Percentiles rank a stretch among this genome's conserved stretches.
These are phyloP conservation scores for Halocafeteria seosinensis DNA, from an alignment of 108 stramenopile genomes.

Conservation along the genomic window DNA sequence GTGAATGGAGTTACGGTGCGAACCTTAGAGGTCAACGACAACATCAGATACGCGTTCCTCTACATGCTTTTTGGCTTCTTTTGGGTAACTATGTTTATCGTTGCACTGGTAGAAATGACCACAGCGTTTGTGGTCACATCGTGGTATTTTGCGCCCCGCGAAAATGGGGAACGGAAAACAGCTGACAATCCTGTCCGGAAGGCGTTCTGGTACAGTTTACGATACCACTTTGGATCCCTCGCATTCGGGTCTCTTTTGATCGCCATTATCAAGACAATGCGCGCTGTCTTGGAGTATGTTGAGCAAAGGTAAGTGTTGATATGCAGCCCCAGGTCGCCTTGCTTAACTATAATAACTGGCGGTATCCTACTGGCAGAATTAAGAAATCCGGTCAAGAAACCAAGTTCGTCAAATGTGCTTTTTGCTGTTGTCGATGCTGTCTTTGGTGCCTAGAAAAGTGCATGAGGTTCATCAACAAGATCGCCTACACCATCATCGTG, in stretches of 20 bases:
- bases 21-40: conserved; percentile 4
- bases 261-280: conserved; percentile 18
- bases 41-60: conserved; percentile 2
- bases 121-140: neutral
- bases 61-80: conserved; percentile 15
- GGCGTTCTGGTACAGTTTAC: neutral
- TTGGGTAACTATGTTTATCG: conserved; percentile 19
- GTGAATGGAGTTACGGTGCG: conserved; percentile 11
- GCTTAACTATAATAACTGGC: too few species aligned
- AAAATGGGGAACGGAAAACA: neutral
- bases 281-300: conserved; percentile 18
- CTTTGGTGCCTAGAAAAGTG: conserved; percentile 26
- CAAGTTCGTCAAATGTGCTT: neutral
- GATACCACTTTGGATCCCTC: conserved; percentile 25
- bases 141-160: conserved; percentile 29
- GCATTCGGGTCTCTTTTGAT: conserved; percentile 26
- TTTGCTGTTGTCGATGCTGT: conserved; percentile 17
- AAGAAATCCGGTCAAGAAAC: conserved; percentile 1
- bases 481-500: conserved; percentile 15
- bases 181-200: neutral
- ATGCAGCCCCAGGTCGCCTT: too few species aligned
- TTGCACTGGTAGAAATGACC: conserved; percentile 13
- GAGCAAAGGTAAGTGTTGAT: too few species aligned
- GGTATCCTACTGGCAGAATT: too few species aligned
- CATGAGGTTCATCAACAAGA: conserved; percentile 25